Evolutionary conservation across 2,329 filamentous ascomycete genomes (phyloP).

Genomic region (Eurotiales sp.): DNA sequence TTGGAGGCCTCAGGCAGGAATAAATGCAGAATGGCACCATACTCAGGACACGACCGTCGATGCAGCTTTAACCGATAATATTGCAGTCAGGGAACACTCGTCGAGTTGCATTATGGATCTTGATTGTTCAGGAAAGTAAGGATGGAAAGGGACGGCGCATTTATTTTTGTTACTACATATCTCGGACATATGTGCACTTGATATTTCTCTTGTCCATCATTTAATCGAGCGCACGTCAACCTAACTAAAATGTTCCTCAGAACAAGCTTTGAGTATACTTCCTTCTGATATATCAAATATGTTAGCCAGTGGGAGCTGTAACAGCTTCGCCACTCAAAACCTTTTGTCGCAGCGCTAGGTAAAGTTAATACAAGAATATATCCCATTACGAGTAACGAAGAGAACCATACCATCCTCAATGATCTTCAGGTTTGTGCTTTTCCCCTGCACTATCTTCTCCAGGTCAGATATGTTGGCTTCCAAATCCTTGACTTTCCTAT

Average conservation of each 20-base stretch:
- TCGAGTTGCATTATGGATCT: no score
- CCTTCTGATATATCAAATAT: background rate
- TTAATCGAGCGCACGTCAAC: background rate
- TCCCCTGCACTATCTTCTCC: conserved; percentile 66
- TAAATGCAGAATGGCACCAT: no score
- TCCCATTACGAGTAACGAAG: background rate
- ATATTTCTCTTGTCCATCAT: background rate
- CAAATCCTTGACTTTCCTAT: conserved; percentile 63
- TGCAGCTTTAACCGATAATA: no score
- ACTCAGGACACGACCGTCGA: no score
- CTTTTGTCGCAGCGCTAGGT: conserved; percentile 50
- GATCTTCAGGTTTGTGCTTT: conserved; percentile 78
- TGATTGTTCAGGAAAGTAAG: no score
- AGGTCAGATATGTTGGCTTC: conserved; percentile 62
- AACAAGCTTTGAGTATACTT: background rate
- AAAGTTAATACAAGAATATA: no score
- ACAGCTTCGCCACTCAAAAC: conserved; percentile 44
- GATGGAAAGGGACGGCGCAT: no score
- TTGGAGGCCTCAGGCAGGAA: no score
- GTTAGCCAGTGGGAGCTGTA: conserved; percentile 25
- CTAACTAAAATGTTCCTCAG: background rate
- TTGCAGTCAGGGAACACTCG: no score
- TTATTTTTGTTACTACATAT: no score
- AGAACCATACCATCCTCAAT: conserved; percentile 74
- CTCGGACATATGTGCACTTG: no score